A percentile compares a stretch with the other conserved stretches of the same genome.
Evolutionary conservation across 1,284 basidiomycete species (phyloP).

Genomic region (Vanrija pseudolonga): DNA sequence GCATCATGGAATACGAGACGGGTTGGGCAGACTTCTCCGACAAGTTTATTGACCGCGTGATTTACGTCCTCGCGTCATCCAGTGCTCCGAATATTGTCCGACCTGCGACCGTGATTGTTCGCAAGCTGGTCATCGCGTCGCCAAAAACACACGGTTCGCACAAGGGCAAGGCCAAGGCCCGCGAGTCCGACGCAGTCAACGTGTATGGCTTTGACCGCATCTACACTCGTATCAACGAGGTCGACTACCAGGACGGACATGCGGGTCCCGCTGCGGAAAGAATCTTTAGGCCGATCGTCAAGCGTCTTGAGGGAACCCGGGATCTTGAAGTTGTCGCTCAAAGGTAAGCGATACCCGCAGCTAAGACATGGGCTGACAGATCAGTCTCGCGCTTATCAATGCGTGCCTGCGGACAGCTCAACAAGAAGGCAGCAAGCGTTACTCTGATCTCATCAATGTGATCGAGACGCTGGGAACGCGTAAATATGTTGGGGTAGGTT

Average conservation of each 20-base stretch:
- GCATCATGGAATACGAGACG: slow-evolving; percentile 40
- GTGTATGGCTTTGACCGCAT: slow-evolving; percentile 79
- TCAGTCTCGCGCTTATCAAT: slow-evolving; percentile 83
- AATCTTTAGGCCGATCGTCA: slow-evolving; percentile 58
- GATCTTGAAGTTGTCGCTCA: slow-evolving; percentile 80
- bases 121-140: slow-evolving; percentile 41
- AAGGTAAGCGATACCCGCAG: slow-evolving; percentile 56
- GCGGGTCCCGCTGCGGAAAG: slow-evolving; percentile 23
- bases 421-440: slow-evolving; percentile 32
- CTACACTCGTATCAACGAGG: slow-evolving; percentile 71
- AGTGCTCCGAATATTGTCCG: slow-evolving; percentile 84
- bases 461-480: slow-evolving; percentile 75
- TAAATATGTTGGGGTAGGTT: slow-evolving; percentile 73
- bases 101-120: slow-evolving; percentile 67
- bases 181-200: slow-evolving; percentile 22
- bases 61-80: slow-evolving; percentile 72
- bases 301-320: slow-evolving; percentile 65
- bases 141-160: slow-evolving; percentile 12
- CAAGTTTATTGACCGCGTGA: slow-evolving; percentile 52
- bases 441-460: slow-evolving; percentile 33
- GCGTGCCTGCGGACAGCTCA: slow-evolving; percentile 52
- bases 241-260: slow-evolving; percentile 55
- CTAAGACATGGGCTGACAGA: slow-evolving; percentile 8
- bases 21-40: slow-evolving; percentile 37
- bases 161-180: slow-evolving; percentile 20